Conservation (phyloP, 345 rosid species). For the Euphorbia tirucalli region DNA sequence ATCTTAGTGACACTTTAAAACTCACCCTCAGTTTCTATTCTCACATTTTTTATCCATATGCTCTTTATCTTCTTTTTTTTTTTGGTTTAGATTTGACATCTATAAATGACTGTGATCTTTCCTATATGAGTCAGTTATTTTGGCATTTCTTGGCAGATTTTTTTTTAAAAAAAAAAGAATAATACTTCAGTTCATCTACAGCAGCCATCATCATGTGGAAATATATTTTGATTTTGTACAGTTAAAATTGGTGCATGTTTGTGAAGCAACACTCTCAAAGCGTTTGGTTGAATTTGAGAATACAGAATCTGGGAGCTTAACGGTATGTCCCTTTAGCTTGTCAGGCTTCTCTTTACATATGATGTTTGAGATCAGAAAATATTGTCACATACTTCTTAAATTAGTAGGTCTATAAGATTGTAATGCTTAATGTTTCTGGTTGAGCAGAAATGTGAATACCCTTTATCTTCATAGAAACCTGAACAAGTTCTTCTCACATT, state of each 20-base stretch:
- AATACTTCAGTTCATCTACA: not conserved
- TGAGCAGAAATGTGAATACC: not conserved
- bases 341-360: not conserved
- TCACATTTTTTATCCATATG: not conserved
- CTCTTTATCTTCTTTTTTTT: not conserved
- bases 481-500: not conserved
- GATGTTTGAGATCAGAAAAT: not conserved
- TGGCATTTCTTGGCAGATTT: not conserved
- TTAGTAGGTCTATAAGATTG: not conserved
- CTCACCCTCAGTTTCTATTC: not conserved
- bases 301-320: constrained; percentile 79
- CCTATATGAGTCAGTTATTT: not conserved
- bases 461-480: not conserved
- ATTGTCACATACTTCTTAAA: not conserved
- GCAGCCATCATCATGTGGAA: not conserved
- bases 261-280: constrained; percentile 91
- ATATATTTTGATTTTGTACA: constrained; percentile 19
- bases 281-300: constrained; percentile 83
- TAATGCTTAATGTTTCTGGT: not conserved
- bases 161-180: too few species aligned
- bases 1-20: not conserved
- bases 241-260: constrained; percentile 78
- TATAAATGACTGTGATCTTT: not conserved
- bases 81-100: not conserved
- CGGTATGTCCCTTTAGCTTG: constrained; percentile 49